phyloP scores from a whole-genome alignment of 345 rosid species.

The Melastoma malabathricum region DNA sequence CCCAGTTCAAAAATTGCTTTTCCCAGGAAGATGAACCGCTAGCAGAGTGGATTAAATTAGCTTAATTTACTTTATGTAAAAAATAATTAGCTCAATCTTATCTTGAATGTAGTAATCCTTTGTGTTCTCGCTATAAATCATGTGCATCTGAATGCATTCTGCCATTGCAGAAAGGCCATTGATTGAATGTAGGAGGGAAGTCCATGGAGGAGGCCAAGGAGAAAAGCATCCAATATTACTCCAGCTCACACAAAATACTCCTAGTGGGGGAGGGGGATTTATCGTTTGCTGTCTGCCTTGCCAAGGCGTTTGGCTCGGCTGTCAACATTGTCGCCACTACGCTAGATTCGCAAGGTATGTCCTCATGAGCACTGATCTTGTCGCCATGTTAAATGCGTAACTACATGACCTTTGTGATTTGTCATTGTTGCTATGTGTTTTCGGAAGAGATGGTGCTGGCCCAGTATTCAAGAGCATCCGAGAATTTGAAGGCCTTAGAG shows the following conservation, averaged over 20 bases:
- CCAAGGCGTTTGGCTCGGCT: constrained; percentile 33
- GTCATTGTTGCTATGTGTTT: too few relatives aligned
- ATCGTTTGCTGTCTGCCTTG: constrained; percentile 39
- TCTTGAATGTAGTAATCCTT: too few relatives aligned
- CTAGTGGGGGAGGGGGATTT: constrained; percentile 53
- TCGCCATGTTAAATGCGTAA: neutral
- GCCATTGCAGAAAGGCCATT: too few relatives aligned
- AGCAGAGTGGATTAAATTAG: too few relatives aligned
- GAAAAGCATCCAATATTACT: constrained; percentile 26
- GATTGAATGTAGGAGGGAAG: too few relatives aligned
- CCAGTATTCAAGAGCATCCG: constrained; percentile 8
- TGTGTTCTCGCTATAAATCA: too few relatives aligned
- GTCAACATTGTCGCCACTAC: constrained; percentile 33
- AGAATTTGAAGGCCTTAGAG: constrained; percentile 10
- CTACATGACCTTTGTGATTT: neutral
- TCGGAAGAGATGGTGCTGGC: neutral
- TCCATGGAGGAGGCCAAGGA: constrained; percentile 6
- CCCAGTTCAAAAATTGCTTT: too few relatives aligned
- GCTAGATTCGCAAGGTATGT: constrained; percentile 21
- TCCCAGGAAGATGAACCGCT: too few relatives aligned
- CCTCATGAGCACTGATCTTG: neutral
- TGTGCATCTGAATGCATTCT: neutral
- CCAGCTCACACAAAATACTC: constrained; percentile 22
- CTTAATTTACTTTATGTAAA: too few relatives aligned
- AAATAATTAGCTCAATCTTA: too few relatives aligned